These are phyloP conservation scores for Fistulinella cinereoalba DNA, from an alignment of 1,284 basidiomycete genomes.

Conservation along the genomic window DNA sequence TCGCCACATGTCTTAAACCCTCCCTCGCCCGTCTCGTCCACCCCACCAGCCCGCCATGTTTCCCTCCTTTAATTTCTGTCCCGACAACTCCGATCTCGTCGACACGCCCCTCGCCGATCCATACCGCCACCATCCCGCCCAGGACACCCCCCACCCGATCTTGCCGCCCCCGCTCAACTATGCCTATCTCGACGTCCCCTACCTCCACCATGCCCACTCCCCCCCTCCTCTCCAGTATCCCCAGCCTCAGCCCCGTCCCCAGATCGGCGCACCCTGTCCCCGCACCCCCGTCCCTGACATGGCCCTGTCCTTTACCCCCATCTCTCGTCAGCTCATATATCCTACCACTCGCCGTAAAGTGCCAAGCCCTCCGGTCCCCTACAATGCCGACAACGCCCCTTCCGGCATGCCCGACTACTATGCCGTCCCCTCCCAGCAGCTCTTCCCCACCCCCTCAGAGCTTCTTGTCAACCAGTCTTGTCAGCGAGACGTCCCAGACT, in stretches of 20 bases:
- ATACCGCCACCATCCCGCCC: background rate
- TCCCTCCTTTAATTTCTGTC: slow-evolving; percentile 11
- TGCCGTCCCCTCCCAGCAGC: slow-evolving; percentile 33
- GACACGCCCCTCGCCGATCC: slow-evolving; percentile 8
- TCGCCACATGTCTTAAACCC: slow-evolving; percentile 6
- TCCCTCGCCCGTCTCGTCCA: background rate
- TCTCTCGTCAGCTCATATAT: slow-evolving; percentile 16
- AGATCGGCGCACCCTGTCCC: background rate
- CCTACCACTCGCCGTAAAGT: background rate
- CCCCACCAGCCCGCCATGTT: slow-evolving; percentile 8
- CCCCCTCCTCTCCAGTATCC: too few species aligned
- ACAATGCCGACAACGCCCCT: background rate
- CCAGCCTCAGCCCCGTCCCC: slow-evolving; percentile 21
- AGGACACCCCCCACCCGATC: background rate
- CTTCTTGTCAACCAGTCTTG: slow-evolving; percentile 41
- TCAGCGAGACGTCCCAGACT: slow-evolving; percentile 2
- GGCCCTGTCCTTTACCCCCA: slow-evolving; percentile 9
- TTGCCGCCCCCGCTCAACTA: slow-evolving; percentile 14
- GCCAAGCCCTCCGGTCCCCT: slow-evolving; percentile 1
- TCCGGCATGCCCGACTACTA: slow-evolving; percentile 21
- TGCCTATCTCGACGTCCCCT: slow-evolving; percentile 10
- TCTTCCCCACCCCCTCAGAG: slow-evolving; percentile 65
- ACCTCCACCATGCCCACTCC: too few species aligned
- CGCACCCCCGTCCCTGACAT: slow-evolving; percentile 3
- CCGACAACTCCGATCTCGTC: slow-evolving; percentile 7